Percentiles rank a stretch among this genome's conserved stretches.
Evolutionary conservation across 305 asterid species (phyloP).

Genomic region (Rubia tinctorum): DNA sequence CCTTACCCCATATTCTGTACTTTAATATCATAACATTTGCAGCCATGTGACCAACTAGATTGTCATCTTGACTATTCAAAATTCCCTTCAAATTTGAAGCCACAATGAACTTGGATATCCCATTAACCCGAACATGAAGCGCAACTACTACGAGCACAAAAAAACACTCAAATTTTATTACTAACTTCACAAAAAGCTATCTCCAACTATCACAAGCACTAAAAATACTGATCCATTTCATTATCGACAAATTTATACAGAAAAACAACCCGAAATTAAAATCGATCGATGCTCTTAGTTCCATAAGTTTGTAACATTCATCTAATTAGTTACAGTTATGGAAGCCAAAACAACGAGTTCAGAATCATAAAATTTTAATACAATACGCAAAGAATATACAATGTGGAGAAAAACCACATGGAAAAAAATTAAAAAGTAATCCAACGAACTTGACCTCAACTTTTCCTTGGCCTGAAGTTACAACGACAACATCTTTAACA

Average conservation of each 20-base stretch:
- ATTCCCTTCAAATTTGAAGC: conserved; percentile 65
- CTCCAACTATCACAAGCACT: no score
- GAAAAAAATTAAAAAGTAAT: conserved; percentile 9
- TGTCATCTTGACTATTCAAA: conserved; percentile 45
- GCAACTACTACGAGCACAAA: no score
- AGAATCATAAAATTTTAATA: no score
- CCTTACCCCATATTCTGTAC: conserved; percentile 93
- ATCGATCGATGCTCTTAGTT: background rate
- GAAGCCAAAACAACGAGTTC: no score
- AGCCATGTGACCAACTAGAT: conserved; percentile 66
- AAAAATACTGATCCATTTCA: no score
- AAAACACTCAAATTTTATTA: no score
- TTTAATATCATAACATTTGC: conserved; percentile 72
- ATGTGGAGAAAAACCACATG: background rate
- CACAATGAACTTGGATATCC: conserved; percentile 74
- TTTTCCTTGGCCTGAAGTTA: conserved; percentile 70
- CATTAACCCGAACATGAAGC: no score
- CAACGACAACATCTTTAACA: conserved; percentile 59
- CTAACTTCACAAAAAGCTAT: no score
- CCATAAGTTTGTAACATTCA: background rate
- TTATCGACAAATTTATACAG: no score
- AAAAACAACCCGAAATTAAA: no score
- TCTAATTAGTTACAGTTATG: background rate
- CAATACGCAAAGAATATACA: no score
- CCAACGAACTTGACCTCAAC: conserved; percentile 55